Base-by-base conservation (phyloP, 2,329 filamentous ascomycete species). In the Pseudogymnoascus sp. region DNA sequence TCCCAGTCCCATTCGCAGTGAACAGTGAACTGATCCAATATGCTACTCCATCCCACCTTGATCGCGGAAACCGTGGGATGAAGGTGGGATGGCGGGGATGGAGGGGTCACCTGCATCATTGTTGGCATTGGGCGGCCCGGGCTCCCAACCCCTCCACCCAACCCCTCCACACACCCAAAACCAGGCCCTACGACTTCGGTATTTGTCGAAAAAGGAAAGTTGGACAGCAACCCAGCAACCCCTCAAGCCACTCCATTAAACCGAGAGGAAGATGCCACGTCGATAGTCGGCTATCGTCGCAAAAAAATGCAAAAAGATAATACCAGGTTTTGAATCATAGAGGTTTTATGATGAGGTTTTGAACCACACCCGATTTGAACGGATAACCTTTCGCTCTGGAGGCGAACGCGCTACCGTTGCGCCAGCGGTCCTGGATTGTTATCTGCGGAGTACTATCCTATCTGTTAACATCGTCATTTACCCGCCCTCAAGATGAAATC, bases 311-410 rank as follows among this genome's bases (percentile, higher is more conserved):
- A 48, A 29, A 48, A 55, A n/a, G 25, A 55, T 9, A 31, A 55
- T 55, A 33, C 48, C 48, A 55, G 48, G 48, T 33, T 55, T 44
- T 55, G 15, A 44, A 48, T 48, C 42, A 48, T 48, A 48, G 39
- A 41, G 41, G 21, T 44, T 44, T 44, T 25, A 55, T 55, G 48
- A 55, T 55, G 58, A 59, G 58, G 58, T 39, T 59, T 59, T 59
- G 58, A 59, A 59, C 58, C 58, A 59, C 58, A 59, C 58, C 58
- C 58, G 58, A 59, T 59, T 59, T 59, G 58, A 59, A 59, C 58
- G 58, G 58, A 59, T 59, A 59, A 59, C 58, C 58, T 59, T 59
- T 59, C 58, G 38, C 58, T 59, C 58, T 59, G 58, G 58, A 59
- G 58, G 58, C 58, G 58, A 59, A 59, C 58, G 58, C 58, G 58